Base-by-base conservation (phyloP, 176 grass and related monocot species). In the Urochloa ruziziensis region DNA sequence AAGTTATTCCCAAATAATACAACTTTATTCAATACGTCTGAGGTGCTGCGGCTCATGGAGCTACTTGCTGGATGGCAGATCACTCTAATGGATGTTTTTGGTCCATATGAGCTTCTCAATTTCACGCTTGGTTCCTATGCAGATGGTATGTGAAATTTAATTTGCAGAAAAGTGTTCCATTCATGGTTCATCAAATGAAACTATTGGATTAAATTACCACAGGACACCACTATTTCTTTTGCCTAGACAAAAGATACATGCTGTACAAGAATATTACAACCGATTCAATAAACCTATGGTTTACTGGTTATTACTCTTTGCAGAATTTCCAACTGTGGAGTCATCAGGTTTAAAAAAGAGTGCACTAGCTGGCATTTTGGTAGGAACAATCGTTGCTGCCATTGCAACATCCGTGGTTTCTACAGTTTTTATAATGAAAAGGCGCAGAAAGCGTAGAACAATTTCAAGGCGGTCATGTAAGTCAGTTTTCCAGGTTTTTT, bases 101-200 rank as follows among this genome's bases (percentile, higher is more conserved):
- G 96, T 70, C 96, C 96, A 70, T 99, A 99, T 59, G 96, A 99
- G 63, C 87, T 99, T 74, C 91, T 99, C 62, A 90, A 93, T 84
- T 96, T 99, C 83, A 88, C 89, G 2, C 83, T 92, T 61, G 93
- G 91, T 67, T 86, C 80, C 52, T 93, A 93, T 67, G 87, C 29
- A 71, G 80, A 82, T 28, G 96, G 93, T 96, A 86, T 71, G 87
- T 82, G 58, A 15, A 82, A 59, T 48, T 83, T 67, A 80, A 27
- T 77, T 80, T 74, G 51, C 21, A 48, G 33, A 9, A 59, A 78
- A 51, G n/a, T 16, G 30, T 80, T 39, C 36, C 34, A 69, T 44
- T 66, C 46, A 19, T 24, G 63, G 12, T 75, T 79, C n/a, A 36
- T 7, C 53, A 44, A 68, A 82, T 48, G 5, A 34, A 72, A 69